Evolutionary conservation across 1,284 basidiomycete species (phyloP).

Genomic region (Fomitiporia mediterranea): DNA sequence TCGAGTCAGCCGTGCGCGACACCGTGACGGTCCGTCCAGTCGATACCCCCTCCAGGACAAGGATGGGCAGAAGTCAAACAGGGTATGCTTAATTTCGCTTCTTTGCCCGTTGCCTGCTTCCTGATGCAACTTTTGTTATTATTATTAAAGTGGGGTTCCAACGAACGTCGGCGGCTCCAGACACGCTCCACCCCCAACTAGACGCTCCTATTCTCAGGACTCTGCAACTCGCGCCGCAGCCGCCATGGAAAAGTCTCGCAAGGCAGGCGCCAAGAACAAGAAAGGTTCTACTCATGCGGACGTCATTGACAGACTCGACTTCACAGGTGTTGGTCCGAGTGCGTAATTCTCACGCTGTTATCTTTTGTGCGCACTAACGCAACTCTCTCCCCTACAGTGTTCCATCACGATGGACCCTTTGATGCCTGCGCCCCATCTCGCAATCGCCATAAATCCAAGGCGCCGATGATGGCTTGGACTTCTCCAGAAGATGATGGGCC

Average conservation of each 20-base stretch:
- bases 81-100: conserved; percentile 32
- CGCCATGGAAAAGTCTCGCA: conserved; percentile 47
- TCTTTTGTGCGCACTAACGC: conserved; percentile 11
- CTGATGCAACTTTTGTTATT: conserved; percentile 19
- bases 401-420: conserved; percentile 85
- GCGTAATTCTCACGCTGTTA: conserved; percentile 31
- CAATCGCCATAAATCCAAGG: conserved; percentile 70
- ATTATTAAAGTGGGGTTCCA: conserved; percentile 24
- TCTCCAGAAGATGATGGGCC: conserved; percentile 39
- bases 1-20: conserved; percentile 61
- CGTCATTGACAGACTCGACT: conserved; percentile 62
- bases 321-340: conserved; percentile 72
- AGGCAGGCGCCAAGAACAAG: conserved; percentile 44
- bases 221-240: conserved; percentile 39
- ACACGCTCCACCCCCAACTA: conserved; percentile 36
- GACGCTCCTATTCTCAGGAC: conserved; percentile 70
- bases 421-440: conserved; percentile 84
- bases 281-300: conserved; percentile 70
- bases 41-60: conserved; percentile 37
- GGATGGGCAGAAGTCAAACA: conserved; percentile 45
- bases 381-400: conserved; percentile 45
- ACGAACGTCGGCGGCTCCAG: conserved; percentile 28
- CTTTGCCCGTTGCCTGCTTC: conserved; percentile 26
- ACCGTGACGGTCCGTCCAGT: conserved; percentile 45
- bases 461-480: conserved; percentile 78